Percentiles rank a stretch among this genome's conserved stretches.
Conservation (phyloP, 257 asterid genomes). For the Gynochthodes officinalis region DNA sequence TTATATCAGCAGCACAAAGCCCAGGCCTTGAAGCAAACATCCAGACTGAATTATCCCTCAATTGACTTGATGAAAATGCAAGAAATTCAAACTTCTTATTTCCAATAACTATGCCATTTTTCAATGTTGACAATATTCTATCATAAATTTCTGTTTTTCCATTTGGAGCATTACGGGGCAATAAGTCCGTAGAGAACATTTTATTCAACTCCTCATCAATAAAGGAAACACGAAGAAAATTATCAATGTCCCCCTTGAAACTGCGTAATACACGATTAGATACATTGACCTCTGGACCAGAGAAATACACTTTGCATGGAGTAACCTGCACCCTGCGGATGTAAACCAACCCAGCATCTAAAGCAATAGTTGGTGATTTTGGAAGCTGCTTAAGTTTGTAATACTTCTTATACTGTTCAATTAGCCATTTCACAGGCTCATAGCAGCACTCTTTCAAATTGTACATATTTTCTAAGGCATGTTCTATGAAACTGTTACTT, state of each 20-base stretch:
- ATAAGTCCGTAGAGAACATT: slow-evolving; percentile 58
- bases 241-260: slow-evolving; percentile 42
- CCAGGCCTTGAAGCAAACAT: slow-evolving; percentile 70
- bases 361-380: slow-evolving; percentile 49
- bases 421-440: slow-evolving; percentile 70
- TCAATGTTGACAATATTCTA: slow-evolving; percentile 58
- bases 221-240: slow-evolving; percentile 86
- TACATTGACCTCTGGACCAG: slow-evolving; percentile 74
- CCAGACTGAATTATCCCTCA: slow-evolving; percentile 84
- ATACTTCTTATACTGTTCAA: slow-evolving; percentile 45
- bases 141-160: slow-evolving; percentile 52
- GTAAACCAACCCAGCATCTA: slow-evolving; percentile 74
- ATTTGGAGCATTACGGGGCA: slow-evolving; percentile 31
- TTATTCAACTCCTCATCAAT: slow-evolving; percentile 87
- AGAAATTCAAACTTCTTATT: slow-evolving; percentile 71
- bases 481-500: slow-evolving; percentile 46
- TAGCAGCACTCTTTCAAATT: slow-evolving; percentile 74
- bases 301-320: slow-evolving; percentile 74
- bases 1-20: slow-evolving; percentile 48
- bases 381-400: slow-evolving; percentile 38
- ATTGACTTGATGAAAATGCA: slow-evolving; percentile 90
- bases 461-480: slow-evolving; percentile 61
- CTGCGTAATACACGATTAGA: slow-evolving; percentile 85
- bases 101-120: slow-evolving; percentile 70
- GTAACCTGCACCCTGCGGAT: slow-evolving; percentile 85